Evolutionary conservation across 176 grass and related monocot genomes (phyloP), one percentile per base, ranked within the genome.

Genomic region (Elaeis guineensis): DNA sequence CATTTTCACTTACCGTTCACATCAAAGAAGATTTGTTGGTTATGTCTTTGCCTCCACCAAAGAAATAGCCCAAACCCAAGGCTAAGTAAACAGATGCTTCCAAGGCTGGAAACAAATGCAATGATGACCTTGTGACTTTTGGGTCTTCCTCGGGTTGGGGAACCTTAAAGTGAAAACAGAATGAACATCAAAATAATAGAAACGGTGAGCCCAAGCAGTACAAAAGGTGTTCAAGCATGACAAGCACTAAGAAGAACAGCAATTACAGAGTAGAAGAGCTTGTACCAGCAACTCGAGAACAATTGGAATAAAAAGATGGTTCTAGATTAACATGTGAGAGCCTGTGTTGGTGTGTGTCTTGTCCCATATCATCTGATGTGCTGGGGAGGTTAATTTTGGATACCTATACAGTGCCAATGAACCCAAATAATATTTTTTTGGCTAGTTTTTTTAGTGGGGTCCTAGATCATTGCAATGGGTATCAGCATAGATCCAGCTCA

Each of bases 41-140:
- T 84, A 71, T 19, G 66, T 57, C 26, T 79, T 70, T 61, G 55
- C 52, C 65, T 78, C 86, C 86, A 86, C 90, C 86, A 90, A 30
- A 90, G 64, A 44, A 90, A 65, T 57, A 87, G 61, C 16, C 79
- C 86, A 29, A 65, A 54, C 1, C 24, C 61, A 57, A 84, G 69
- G 63, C 73, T 66, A 64, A 95, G 71, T 57, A 84, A 55, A 61
- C 62, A 67, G 44, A 81, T 84, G 61, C 69, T 74, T 17, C 80
- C 80, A 62, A 73, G 67, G 52, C 77, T 71, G 22, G 81, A 67
- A 68, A 83, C 86, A 87, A 95, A 72, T 79, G 52, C 77, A 67
- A 87, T 51, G 64, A 74, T 65, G 35, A 76, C 68, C 53, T 63
- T 87, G 72, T 81, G 61, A 64, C 49, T 79, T 69, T 79, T 90